Percentiles rank a stretch among this genome's conserved stretches.
These are phyloP conservation scores for Fusarium sp. DNA, from an alignment of 2,329 filamentous ascomycete genomes.

Conservation along the genomic window DNA sequence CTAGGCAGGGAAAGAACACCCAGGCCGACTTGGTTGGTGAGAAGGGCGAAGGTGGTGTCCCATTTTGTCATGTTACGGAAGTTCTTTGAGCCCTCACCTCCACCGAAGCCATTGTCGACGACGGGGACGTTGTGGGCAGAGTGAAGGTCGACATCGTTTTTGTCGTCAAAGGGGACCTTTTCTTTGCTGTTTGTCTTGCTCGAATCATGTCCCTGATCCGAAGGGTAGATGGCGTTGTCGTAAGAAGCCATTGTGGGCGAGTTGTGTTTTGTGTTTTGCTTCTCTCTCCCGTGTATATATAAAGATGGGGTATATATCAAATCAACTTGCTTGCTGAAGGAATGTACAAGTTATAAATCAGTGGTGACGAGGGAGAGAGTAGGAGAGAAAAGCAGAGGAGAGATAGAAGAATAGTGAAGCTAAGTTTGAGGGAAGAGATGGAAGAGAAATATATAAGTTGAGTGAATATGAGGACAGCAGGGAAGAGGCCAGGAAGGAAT, in stretches of 20 bases:
- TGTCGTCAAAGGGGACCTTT: constrained; percentile 42
- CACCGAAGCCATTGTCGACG: constrained; percentile 50
- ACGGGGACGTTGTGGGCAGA: constrained; percentile 39
- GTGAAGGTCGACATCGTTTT: constrained; percentile 40
- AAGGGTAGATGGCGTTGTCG: constrained; percentile 47
- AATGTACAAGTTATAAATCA: constrained; percentile 6
- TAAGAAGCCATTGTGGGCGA: constrained; percentile 40
- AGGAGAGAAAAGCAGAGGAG: constrained; percentile 9
- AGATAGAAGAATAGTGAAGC: constrained; percentile 13
- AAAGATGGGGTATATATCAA: constrained; percentile 12
- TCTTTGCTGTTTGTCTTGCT: constrained; percentile 50
- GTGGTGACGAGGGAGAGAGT: constrained; percentile 3
- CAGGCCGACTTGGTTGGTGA: constrained; percentile 56
- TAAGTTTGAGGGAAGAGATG: constrained; percentile 15
- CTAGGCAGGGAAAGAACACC: constrained; percentile 78
- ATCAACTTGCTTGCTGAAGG: constrained; percentile 16
- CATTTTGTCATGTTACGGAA: constrained; percentile 55
- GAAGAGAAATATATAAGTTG: constrained; percentile 41
- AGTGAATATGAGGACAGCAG: constrained; percentile 23
- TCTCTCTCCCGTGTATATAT: neutral
- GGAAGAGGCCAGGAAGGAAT: constrained; percentile 27
- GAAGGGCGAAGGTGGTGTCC: constrained; percentile 54
- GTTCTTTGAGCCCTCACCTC: constrained; percentile 51
- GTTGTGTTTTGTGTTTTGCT: constrained; percentile 14
- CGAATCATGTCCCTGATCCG: constrained; percentile 47